These are phyloP conservation scores for Isoetes engelmannii DNA, from an alignment of 83 land plant species.

Conservation along the genomic window DNA sequence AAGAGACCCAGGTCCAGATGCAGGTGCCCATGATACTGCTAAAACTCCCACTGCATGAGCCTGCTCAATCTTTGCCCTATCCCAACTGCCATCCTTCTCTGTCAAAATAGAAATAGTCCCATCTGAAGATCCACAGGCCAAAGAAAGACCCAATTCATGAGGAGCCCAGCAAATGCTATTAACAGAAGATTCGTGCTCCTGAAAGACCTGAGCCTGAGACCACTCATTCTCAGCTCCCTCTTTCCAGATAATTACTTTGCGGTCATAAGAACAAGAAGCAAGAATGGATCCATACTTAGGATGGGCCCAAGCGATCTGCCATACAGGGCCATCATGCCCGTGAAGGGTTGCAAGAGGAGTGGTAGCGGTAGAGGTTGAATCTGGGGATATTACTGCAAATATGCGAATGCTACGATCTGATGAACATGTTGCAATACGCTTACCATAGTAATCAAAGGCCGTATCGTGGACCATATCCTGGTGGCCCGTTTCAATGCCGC, in stretches of 20 bases:
- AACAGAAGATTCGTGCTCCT: slow-evolving; percentile 71
- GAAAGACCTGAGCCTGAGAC: slow-evolving; percentile 69
- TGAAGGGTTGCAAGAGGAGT: slow-evolving; percentile 56
- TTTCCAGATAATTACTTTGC: slow-evolving; percentile 71
- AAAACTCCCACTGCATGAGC: slow-evolving; percentile 90
- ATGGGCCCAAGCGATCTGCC: slow-evolving; percentile 92
- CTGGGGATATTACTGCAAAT: too few species aligned
- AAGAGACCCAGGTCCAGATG: slow-evolving; percentile 61
- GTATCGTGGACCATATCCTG: slow-evolving; percentile 81
- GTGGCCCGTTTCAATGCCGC: slow-evolving; percentile 89
- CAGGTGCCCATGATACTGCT: slow-evolving; percentile 93
- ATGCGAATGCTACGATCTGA: slow-evolving; percentile 67
- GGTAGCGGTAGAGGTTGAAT: slow-evolving; percentile 27
- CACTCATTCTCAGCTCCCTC: slow-evolving; percentile 63
- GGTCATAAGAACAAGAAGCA: slow-evolving; percentile 92
- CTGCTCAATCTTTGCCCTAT: slow-evolving; percentile 54
- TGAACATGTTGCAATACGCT: slow-evolving; percentile 81
- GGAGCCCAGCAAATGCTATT: slow-evolving; percentile 84
- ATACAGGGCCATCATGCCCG: slow-evolving; percentile 82
- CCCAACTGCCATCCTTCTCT: slow-evolving; percentile 70
- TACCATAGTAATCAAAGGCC: slow-evolving; percentile 83
- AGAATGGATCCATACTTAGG: slow-evolving; percentile 78
- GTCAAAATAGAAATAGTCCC: slow-evolving; percentile 63
- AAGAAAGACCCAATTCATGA: slow-evolving; percentile 64
- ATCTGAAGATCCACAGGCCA: slow-evolving; percentile 89